Evolutionary conservation across 1,284 basidiomycete species (phyloP), one percentile per base, ranked within the genome.

Genomic region (Sanghuangporus sanghuang): DNA sequence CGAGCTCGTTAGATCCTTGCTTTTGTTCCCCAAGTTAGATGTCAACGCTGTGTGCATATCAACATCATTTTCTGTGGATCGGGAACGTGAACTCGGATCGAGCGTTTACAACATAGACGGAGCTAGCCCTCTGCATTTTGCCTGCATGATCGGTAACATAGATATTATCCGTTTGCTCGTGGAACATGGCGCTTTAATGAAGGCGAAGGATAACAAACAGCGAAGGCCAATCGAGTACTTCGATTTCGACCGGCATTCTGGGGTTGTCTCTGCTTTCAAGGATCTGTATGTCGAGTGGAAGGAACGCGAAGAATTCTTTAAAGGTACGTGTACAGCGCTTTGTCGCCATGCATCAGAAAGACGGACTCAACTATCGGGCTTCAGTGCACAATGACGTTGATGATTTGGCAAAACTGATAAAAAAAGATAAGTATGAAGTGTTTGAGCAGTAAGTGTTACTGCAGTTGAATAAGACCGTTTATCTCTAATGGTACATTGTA

Each of bases 131-230:
- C 21, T 60, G 14, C 59, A 60, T 53, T 60, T 35, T 38, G 48
- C 59, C 16, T 60, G 59, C 46, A 60, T 60, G 59, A 50, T 7
- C 11, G 59, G 59, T 32, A 39, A 60, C 35, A n/a, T 38, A 18
- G 49, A 60, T 36, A 32, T 60, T 16, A 60, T 60, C 49, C 50
- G 46, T 1, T 27, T 58, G 35, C 42, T 58, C 39, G 27, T 58
- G 11, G 18, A 42, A 8, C 36, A 58, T 44, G 42, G 42, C n/a
- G 2, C 42, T 32, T 32, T 3, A 32, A 32, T 32, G 27, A 32
- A 32, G 27, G 27, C 27, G 27, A 32, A 32, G 0, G 27, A 32
- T 32, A 32, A 3, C 27, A 32, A 32, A 32, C 27, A 32, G 27
- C 2, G 27, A 32, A 32, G 27, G 27, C 27, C 27, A 32, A 32